A percentile compares a stretch with the other conserved stretches of the same genome.
These are phyloP conservation scores for Pseudophaeomoniella oleicola DNA, from an alignment of 2,329 filamentous ascomycete species.

Conservation along the genomic window DNA sequence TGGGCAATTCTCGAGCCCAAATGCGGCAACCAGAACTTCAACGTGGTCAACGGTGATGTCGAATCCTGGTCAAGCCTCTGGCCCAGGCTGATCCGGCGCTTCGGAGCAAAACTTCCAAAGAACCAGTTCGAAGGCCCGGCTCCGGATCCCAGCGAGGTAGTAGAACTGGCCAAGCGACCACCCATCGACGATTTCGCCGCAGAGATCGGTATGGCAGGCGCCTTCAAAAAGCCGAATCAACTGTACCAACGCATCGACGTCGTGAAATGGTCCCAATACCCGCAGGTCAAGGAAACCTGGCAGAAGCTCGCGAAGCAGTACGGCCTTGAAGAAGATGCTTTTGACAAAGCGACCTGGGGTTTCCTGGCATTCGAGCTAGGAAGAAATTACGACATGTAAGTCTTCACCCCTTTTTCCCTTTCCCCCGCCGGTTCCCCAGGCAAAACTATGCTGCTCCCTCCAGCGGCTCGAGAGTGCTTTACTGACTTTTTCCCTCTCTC, in stretches of 20 bases:
- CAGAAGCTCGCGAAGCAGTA: conserved; percentile 18
- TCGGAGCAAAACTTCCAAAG: conserved; percentile 17
- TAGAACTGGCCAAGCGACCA: conserved; percentile 8
- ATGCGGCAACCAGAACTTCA: conserved; percentile 25
- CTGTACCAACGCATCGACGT: conserved; percentile 24
- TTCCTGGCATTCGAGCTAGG: conserved; percentile 27
- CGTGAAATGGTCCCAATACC: conserved; percentile 24
- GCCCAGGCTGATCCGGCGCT: conserved; percentile 23
- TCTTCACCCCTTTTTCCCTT: no score
- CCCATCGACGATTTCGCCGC: conserved; percentile 12
- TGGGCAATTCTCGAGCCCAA: conserved; percentile 19
- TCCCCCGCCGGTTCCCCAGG: no score
- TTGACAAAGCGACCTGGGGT: conserved; percentile 30
- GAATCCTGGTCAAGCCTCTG: conserved; percentile 25
- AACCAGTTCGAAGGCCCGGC: conserved; percentile 13
- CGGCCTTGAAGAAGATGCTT: conserved; percentile 21
- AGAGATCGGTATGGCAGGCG: conserved; percentile 13
- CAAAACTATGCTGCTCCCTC: no score
- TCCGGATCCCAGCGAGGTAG: no score
- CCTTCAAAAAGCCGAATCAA: conserved; percentile 11
- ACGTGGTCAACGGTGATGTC: conserved; percentile 24
- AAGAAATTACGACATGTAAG: conserved; percentile 18
- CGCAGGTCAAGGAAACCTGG: conserved; percentile 26
- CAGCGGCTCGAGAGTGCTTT: no score
- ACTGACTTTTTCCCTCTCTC: no score